Evolutionary conservation across 192 early-diverging fungal genomes (phyloP), one percentile per base, ranked within the genome.

Genomic region (Mortierella claussenii): DNA sequence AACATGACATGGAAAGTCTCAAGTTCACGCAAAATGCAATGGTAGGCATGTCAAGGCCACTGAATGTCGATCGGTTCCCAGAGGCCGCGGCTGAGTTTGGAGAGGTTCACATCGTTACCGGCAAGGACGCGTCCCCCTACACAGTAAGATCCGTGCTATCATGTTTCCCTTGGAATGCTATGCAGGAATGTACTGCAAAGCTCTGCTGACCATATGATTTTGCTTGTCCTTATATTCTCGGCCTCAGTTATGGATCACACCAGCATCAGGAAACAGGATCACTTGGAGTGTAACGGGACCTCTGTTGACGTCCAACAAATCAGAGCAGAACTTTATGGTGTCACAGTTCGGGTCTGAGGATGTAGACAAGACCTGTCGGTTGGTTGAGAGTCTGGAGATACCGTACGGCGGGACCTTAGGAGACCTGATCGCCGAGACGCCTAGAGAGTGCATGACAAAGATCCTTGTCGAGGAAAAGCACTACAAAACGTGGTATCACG

Each of bases 401-500:
- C 70, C 70, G 2, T 65, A 18, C n/a, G 70, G 70, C 23, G 62
- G 62, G 1, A 65, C 55, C 1, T 9, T 74, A 24, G 70, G 44
- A 1, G 62, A 59, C 21, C 27, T 74, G n/a, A 65, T 74, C 8
- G 50, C 23, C 4, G 11, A 28, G 3, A 65, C 62, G 8, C 49
- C 34, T 15, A n/a, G 55, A n/a, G 62, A 74, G 4, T 37, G 36
- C 24, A 58, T 73, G 15, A 73, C 54, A 17, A 73, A 73, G 54
- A 15, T 73, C 31, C 49, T 73, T 60, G 48, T 73, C 4, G 69
- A 73, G 9, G 69, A 73, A 24, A 73, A 74, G 50, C 70, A 65
- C 15, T 74, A 65, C 56, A 74, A 74, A 51, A 74, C 70, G 0
- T 74, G 70, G 70, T 46, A 65, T 21, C 47, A 74, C 54, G 62